Evolutionary conservation across 176 grass and related monocot species (phyloP).

Genomic region (Phoenix roebelenii): DNA sequence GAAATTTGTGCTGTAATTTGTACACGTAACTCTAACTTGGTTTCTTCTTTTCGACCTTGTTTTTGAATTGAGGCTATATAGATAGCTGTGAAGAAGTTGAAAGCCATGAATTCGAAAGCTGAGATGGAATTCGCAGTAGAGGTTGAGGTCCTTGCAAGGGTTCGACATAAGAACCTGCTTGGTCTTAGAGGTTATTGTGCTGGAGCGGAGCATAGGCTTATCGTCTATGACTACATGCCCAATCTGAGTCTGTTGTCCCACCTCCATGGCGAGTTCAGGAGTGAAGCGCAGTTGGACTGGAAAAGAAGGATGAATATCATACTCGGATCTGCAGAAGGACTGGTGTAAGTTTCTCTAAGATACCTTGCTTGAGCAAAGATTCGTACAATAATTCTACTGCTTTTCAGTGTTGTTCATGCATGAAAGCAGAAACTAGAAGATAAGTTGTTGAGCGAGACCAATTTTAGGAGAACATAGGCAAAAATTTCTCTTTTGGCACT

Average conservation of each 20-base stretch:
- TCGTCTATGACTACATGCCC: slow-evolving; percentile 80
- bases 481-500: no score
- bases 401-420: no score
- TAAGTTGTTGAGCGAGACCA: no score
- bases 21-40: no score
- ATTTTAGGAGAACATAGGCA: no score
- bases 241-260: slow-evolving; percentile 59
- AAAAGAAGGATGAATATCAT: slow-evolving; percentile 24
- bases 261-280: slow-evolving; percentile 52
- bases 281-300: slow-evolving; percentile 36
- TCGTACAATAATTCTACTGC: no score
- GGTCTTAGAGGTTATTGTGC: slow-evolving; percentile 60
- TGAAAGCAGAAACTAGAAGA: no score
- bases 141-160: slow-evolving; percentile 54
- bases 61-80: background rate
- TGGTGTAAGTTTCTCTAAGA: slow-evolving; percentile 18
- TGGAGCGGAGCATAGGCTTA: slow-evolving; percentile 40
- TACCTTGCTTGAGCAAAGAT: no score
- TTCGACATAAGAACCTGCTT: slow-evolving; percentile 51
- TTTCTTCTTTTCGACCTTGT: no score
- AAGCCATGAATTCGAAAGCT: slow-evolving; percentile 54
- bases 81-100: slow-evolving; percentile 67
- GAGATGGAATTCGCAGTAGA: slow-evolving; percentile 83
- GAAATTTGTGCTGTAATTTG: no score
- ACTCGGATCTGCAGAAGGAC: slow-evolving; percentile 37